phyloP scores from a whole-genome alignment of 2,329 filamentous ascomycete genomes.

The Penicillium fuscoglaucum region DNA sequence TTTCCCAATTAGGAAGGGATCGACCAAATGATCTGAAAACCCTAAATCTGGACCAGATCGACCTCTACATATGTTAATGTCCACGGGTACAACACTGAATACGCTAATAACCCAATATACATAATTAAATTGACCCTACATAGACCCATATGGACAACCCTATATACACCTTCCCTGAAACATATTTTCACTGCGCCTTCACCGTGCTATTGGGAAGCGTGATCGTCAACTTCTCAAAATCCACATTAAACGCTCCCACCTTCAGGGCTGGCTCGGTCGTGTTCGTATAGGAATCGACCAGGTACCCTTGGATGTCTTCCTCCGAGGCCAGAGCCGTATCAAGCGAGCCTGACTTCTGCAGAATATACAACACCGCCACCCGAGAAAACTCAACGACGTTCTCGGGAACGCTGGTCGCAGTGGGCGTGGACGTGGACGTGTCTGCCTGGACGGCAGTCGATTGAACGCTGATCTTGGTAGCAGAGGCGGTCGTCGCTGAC shows the following conservation, averaged over 20 bases:
- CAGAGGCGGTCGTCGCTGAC: conserved; percentile 19
- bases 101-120: background rate
- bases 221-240: conserved; percentile 41
- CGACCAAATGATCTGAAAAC: conserved; percentile 4
- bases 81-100: background rate
- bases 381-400: conserved; percentile 38
- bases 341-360: conserved; percentile 37
- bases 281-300: conserved; percentile 28
- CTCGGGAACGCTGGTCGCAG: conserved; percentile 15
- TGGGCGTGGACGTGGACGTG: background rate
- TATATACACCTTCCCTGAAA: background rate
- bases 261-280: conserved; percentile 20
- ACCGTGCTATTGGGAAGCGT: conserved; percentile 32
- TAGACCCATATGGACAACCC: background rate
- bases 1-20: conserved; percentile 6
- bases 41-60: background rate
- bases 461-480: conserved; percentile 1
- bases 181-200: conserved; percentile 6
- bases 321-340: conserved; percentile 32
- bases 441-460: background rate
- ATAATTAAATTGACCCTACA: background rate
- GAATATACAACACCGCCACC: conserved; percentile 45
- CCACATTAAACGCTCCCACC: conserved; percentile 32
- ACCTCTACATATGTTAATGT: background rate
- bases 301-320: conserved; percentile 35